These are phyloP conservation scores for Ascochyta viciae-villosae DNA, from an alignment of 2,329 filamentous ascomycete genomes.

Conservation along the genomic window DNA sequence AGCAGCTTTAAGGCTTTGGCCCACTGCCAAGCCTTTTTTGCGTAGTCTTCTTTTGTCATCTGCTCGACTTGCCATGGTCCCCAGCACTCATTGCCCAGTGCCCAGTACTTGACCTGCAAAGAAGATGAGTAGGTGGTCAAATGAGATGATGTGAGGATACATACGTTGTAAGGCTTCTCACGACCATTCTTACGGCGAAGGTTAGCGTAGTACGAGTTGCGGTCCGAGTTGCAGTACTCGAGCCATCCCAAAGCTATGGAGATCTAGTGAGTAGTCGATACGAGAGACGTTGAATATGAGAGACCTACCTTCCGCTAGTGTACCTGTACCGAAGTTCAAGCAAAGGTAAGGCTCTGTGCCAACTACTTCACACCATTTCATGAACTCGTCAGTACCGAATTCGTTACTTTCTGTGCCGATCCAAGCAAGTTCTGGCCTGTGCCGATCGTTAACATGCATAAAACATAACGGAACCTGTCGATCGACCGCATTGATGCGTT, in stretches of 20 bases:
- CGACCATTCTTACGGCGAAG: constrained; percentile 77
- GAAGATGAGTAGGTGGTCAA: constrained; percentile 4
- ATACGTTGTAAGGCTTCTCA: constrained; percentile 74
- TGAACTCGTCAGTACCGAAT: constrained; percentile 87
- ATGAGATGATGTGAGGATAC: not conserved
- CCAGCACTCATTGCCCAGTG: constrained; percentile 77
- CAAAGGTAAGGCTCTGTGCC: constrained; percentile 80
- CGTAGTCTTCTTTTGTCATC: constrained; percentile 73
- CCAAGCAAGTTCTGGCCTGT: constrained; percentile 79
- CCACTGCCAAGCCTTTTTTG: constrained; percentile 73
- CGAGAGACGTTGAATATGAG: not conserved
- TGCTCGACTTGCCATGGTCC: constrained; percentile 73
- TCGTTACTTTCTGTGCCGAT: constrained; percentile 76
- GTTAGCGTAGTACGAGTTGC: constrained; percentile 82
- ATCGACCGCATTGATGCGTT: not conserved
- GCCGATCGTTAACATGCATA: constrained; percentile 13
- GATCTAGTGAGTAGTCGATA: constrained; percentile 37
- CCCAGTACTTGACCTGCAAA: constrained; percentile 76
- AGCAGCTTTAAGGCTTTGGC: constrained; percentile 75
- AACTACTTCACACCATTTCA: constrained; percentile 78
- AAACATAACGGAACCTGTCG: not conserved
- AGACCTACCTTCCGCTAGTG: constrained; percentile 59
- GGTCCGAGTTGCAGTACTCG: constrained; percentile 84
- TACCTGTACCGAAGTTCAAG: constrained; percentile 80
- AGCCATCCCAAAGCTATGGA: constrained; percentile 72